Percentiles rank a stretch among this genome's conserved stretches.
phyloP scores from a whole-genome alignment of 495 filamentous ascomycete genomes.

The Penicillium flavigenum region DNA sequence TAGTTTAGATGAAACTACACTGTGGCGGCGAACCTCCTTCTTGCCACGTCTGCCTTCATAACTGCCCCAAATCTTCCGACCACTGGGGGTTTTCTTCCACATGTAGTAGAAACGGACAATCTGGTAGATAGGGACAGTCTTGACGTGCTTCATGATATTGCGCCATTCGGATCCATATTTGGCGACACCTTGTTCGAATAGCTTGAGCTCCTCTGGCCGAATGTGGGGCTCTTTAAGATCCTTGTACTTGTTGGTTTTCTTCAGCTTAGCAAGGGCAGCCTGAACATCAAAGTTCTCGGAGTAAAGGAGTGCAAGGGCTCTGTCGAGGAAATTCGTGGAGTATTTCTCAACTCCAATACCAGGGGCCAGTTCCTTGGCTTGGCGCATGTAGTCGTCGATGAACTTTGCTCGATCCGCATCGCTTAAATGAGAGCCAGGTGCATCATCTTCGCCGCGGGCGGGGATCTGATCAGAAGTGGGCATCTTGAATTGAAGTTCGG shows the following conservation, averaged over 20 bases:
- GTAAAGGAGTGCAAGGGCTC: conserved; percentile 73
- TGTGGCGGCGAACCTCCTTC: conserved; percentile 68
- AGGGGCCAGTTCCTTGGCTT: conserved; percentile 59
- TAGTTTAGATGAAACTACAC: conserved; percentile 60
- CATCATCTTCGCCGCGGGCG: conserved; percentile 50
- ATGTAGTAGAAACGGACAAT: conserved; percentile 94
- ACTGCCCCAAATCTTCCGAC: conserved; percentile 83
- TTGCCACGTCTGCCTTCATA: conserved; percentile 84
- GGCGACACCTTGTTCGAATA: conserved; percentile 87
- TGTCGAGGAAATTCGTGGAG: conserved; percentile 86
- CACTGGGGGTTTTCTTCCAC: conserved; percentile 91
- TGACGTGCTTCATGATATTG: conserved; percentile 76
- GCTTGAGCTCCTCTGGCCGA: conserved; percentile 72
- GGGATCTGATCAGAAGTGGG: conserved; percentile 48
- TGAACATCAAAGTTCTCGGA: conserved; percentile 67
- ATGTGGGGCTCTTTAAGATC: conserved; percentile 85
- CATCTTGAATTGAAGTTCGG: conserved; percentile 54
- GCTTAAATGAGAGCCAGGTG: conserved; percentile 38
- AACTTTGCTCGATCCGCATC: conserved; percentile 48
- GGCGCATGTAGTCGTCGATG: conserved; percentile 73
- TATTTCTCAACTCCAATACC: conserved; percentile 63
- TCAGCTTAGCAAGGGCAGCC: conserved; percentile 70
- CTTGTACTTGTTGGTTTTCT: conserved; percentile 63
- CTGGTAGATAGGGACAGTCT: conserved; percentile 67
- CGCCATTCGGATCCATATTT: conserved; percentile 92